Evolutionary conservation across 1,139 yeast species (phyloP).

Genomic region (Candida smagusa): DNA sequence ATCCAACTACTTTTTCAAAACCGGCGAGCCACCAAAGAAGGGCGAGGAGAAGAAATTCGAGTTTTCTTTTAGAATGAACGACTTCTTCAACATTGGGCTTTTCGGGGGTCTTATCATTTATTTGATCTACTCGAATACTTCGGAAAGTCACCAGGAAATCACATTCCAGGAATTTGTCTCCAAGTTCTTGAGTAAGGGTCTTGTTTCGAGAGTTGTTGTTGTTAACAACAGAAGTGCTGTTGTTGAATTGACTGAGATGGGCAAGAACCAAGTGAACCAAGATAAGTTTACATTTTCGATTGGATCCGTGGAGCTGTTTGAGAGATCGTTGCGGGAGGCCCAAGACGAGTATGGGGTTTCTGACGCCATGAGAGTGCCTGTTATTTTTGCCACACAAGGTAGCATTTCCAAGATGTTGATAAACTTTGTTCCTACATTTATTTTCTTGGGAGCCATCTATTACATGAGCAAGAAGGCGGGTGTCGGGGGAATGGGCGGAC

Average conservation of each 20-base stretch:
- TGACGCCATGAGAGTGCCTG: constrained; percentile 70
- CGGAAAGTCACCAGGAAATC: constrained; percentile 26
- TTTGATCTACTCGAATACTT: constrained; percentile 15
- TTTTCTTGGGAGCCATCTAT: constrained; percentile 82
- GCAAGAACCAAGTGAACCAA: constrained; percentile 26
- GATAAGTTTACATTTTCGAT: constrained; percentile 57
- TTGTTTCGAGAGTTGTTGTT: constrained; percentile 35
- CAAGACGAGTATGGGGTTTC: constrained; percentile 69
- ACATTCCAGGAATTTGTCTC: constrained; percentile 46
- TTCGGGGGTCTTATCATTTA: constrained; percentile 25
- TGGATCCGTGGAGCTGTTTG: constrained; percentile 92
- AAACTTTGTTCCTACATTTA: constrained; percentile 79
- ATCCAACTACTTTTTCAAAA: too few relatives aligned
- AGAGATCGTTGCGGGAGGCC: constrained; percentile 71
- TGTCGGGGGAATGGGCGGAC: constrained; percentile 61
- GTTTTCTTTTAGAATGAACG: too few relatives aligned
- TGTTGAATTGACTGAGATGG: constrained; percentile 39
- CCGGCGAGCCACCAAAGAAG: constrained; percentile 6
- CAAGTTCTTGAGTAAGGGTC: constrained; percentile 37
- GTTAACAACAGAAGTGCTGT: constrained; percentile 38
- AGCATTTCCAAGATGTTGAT: constrained; percentile 58
- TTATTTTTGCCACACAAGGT: constrained; percentile 71
- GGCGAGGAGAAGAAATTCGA: constrained; percentile 6
- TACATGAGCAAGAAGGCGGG: constrained; percentile 63
- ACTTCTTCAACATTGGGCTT: constrained; percentile 29